A percentile compares a stretch with the other conserved stretches of the same genome.
phyloP scores from a whole-genome alignment of 805 yeast species.

The Deakozyma indianensis region DNA sequence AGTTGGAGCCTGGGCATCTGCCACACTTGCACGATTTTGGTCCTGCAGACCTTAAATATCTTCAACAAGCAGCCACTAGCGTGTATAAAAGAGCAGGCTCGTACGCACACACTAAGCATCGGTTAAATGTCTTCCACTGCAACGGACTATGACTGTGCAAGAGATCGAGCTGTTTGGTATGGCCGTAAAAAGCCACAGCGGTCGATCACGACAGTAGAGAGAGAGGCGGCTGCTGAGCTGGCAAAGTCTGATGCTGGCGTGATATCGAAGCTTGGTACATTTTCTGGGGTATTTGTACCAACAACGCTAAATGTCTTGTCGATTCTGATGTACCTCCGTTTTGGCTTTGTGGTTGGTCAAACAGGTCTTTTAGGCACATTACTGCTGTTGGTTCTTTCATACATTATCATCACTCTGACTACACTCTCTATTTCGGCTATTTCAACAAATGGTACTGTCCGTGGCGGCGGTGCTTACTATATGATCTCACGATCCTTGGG shows the following conservation, averaged over 20 bases:
- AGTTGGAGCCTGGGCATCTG: too few species aligned
- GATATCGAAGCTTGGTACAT: constrained; percentile 62
- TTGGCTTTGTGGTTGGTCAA: constrained; percentile 91
- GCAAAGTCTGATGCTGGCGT: neutral
- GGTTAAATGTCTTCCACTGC: neutral
- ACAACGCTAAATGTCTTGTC: constrained; percentile 86
- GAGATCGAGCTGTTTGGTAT: neutral
- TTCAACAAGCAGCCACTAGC: too few species aligned
- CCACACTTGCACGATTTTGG: too few species aligned
- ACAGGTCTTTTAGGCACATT: constrained; percentile 78
- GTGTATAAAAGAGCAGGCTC: too few species aligned
- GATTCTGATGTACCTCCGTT: constrained; percentile 86
- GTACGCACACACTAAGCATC: too few species aligned
- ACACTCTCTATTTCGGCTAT: constrained; percentile 88
- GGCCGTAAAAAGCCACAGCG: neutral
- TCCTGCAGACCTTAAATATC: too few species aligned
- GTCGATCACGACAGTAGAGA: neutral
- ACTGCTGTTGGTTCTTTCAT: constrained; percentile 53
- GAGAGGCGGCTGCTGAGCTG: neutral
- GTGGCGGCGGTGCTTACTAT: constrained; percentile 97
- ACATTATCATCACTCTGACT: constrained; percentile 68
- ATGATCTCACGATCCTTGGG: constrained; percentile 94
- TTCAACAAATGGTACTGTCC: constrained; percentile 92
- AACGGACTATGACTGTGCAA: neutral
- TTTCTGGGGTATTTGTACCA: constrained; percentile 85